Evolutionary conservation across 495 filamentous ascomycete genomes (phyloP).

Genomic region (Hypoxylon intermedium): DNA sequence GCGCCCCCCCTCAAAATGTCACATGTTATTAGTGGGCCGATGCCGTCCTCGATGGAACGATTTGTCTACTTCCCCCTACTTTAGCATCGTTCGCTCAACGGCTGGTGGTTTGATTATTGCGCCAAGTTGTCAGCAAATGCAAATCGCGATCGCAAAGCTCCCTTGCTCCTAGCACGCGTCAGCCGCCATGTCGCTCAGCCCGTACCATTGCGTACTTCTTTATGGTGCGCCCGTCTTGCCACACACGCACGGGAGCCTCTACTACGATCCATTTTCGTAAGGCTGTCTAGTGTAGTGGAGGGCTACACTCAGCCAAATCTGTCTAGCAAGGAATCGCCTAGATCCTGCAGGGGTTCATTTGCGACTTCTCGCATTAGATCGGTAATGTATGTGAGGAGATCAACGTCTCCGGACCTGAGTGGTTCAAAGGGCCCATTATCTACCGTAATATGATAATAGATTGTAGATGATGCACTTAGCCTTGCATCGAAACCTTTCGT

Average conservation of each 20-base stretch:
- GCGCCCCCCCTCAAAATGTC: conserved; percentile 24
- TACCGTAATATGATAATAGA: conserved; percentile 20
- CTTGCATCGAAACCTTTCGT: too few relatives aligned
- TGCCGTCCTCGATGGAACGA: conserved; percentile 13
- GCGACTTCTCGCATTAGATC: conserved; percentile 41
- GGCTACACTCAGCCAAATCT: conserved; percentile 26
- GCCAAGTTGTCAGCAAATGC: conserved; percentile 18
- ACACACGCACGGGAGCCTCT: conserved; percentile 12
- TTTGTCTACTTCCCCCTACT: conserved; percentile 2
- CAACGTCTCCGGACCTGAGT: conserved; percentile 20
- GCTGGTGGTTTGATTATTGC: conserved; percentile 22
- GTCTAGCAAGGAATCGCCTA: conserved; percentile 30
- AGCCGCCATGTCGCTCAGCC: conserved; percentile 31
- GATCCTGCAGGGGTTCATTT: conserved; percentile 40
- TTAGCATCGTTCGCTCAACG: not conserved
- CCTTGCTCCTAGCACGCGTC: conserved; percentile 20
- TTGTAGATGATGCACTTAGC: conserved; percentile 18
- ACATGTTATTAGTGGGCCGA: conserved; percentile 22
- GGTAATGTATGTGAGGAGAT: conserved; percentile 39
- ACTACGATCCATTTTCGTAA: conserved; percentile 24
- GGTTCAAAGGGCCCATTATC: not conserved
- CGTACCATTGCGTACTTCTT: conserved; percentile 19
- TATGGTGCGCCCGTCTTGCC: conserved; percentile 11
- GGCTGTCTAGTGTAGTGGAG: conserved; percentile 20
- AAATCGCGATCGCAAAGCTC: conserved; percentile 16